A percentile compares a stretch with the other conserved stretches of the same genome.
Evolutionary conservation across 768 basidiomycete species (phyloP).

Genomic region (Pisolithus marmoratus): DNA sequence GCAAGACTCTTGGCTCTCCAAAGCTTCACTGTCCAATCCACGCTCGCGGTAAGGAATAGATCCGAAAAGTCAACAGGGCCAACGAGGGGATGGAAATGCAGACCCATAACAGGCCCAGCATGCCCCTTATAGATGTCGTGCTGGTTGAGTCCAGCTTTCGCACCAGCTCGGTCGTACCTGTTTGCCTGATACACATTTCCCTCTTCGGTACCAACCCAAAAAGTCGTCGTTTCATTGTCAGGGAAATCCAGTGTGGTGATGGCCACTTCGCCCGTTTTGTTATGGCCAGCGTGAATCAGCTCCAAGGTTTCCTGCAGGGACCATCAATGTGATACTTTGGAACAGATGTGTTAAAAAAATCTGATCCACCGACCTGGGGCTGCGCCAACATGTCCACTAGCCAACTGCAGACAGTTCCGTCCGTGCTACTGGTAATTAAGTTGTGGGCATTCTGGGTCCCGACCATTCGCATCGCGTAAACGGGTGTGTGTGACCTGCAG

Average conservation of each 20-base stretch:
- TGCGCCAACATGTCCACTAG: constrained; percentile 97
- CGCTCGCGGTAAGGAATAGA: constrained; percentile 86
- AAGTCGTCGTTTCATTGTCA: constrained; percentile 92
- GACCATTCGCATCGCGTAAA: constrained; percentile 97
- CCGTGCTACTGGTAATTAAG: constrained; percentile 92
- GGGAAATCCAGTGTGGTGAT: constrained; percentile 94
- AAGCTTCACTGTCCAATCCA: constrained; percentile 98
- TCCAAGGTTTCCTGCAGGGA: constrained; percentile 81
- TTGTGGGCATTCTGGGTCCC: constrained; percentile 99
- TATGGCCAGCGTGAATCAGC: constrained; percentile 82
- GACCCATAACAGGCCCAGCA: constrained; percentile 87
- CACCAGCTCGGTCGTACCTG: constrained; percentile 92
- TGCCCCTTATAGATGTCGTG: constrained; percentile 92
- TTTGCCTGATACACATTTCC: constrained; percentile 96
- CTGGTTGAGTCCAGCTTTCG: constrained; percentile 93
- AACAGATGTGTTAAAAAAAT: background rate
- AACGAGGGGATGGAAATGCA: constrained; percentile 89
- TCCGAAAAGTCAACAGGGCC: constrained; percentile 96
- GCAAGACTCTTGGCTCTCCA: constrained; percentile 82
- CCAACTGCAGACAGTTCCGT: constrained; percentile 97
- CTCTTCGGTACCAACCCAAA: constrained; percentile 98
- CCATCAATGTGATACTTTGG: background rate
- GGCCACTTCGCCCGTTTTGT: constrained; percentile 95
- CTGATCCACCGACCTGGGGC: constrained; percentile 63
- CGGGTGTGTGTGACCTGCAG: constrained; percentile 95